Evolutionary conservation across 345 rosid species (phyloP).

Genomic region (Sonneratia caseolaris): DNA sequence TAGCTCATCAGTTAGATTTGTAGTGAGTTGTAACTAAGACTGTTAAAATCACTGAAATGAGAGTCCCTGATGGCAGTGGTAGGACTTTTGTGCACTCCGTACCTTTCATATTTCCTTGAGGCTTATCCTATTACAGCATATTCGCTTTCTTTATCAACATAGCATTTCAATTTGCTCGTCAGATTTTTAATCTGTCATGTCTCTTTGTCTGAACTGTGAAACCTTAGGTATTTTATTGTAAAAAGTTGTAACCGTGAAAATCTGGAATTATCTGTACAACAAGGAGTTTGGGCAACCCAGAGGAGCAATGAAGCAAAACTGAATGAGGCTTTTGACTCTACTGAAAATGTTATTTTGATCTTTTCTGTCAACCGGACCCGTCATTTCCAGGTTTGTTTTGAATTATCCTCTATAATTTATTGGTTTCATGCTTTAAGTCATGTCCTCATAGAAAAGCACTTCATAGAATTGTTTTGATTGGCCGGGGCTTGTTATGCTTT

Average conservation of each 20-base stretch:
- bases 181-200: conserved; percentile 10
- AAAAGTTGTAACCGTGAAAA: conserved; percentile 96
- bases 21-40: not conserved
- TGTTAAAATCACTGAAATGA: not conserved
- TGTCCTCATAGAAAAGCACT: not conserved
- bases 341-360: conserved; percentile 81
- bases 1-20: not conserved
- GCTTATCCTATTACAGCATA: not conserved
- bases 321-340: conserved; percentile 90
- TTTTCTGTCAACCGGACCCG: conserved; percentile 95
- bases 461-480: not conserved
- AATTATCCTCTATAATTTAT: not conserved
- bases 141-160: not conserved
- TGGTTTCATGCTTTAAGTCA: not conserved
- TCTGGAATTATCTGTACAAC: conserved; percentile 94
- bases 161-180: not conserved
- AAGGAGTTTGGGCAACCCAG: conserved; percentile 99
- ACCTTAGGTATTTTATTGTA: conserved; percentile 85
- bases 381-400: conserved; percentile 77
- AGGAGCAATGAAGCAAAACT: conserved; percentile 97
- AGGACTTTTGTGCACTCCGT: not conserved
- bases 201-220: conserved; percentile 17
- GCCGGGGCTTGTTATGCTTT: not conserved
- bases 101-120: not conserved
- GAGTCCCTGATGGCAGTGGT: not conserved